Conservation (phyloP, 2,329 filamentous ascomycete species). For the Cladosporium sp. region DNA sequence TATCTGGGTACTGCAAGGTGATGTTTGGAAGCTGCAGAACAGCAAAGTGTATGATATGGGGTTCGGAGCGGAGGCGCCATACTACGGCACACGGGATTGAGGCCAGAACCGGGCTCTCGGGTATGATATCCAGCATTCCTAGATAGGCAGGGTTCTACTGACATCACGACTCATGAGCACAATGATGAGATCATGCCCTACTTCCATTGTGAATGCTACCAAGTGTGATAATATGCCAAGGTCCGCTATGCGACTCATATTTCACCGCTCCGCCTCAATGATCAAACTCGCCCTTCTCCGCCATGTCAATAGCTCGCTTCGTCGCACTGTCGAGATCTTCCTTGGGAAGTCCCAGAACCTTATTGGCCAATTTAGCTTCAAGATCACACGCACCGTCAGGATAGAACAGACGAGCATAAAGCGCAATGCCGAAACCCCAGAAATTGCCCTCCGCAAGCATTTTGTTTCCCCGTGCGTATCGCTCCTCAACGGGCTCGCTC, state of each 20-base stretch:
- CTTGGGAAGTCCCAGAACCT: slow-evolving; percentile 18
- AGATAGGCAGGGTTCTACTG: too few relatives aligned
- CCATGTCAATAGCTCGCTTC: slow-evolving; percentile 15
- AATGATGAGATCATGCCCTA: too few relatives aligned
- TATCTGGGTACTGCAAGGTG: slow-evolving; percentile 15
- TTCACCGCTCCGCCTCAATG: neutral
- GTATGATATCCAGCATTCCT: too few relatives aligned
- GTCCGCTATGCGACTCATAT: too few relatives aligned
- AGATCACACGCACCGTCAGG: slow-evolving; percentile 28
- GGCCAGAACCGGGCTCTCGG: too few relatives aligned
- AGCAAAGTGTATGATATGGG: slow-evolving; percentile 15
- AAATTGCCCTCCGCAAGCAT: slow-evolving; percentile 45
- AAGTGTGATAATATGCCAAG: too few relatives aligned
- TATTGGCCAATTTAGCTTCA: slow-evolving; percentile 28
- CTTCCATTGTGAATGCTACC: too few relatives aligned
- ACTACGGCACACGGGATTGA: too few relatives aligned
- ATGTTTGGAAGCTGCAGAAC: slow-evolving; percentile 15
- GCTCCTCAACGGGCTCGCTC: neutral
- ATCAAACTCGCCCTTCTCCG: neutral
- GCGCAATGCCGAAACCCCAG: slow-evolving; percentile 44
- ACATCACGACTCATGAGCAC: too few relatives aligned
- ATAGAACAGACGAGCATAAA: slow-evolving; percentile 55
- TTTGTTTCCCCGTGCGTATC: slow-evolving; percentile 27
- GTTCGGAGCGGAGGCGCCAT: slow-evolving; percentile 10
- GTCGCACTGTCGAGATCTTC: slow-evolving; percentile 23